phyloP scores from a whole-genome alignment of 352 stramenopile genomes.

The Phytophthora melonis region DNA sequence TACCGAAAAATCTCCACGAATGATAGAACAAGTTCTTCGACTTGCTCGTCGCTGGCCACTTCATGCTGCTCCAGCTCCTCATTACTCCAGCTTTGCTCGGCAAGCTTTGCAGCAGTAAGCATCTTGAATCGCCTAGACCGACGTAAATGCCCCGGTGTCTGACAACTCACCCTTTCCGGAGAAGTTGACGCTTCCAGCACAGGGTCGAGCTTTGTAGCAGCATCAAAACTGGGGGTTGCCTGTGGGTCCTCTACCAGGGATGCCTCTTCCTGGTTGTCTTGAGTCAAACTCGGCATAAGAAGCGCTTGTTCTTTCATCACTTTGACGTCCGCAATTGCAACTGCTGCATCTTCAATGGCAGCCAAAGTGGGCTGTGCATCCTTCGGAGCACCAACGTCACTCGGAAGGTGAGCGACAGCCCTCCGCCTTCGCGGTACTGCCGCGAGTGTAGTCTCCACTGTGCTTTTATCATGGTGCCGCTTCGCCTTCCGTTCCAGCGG shows the following conservation, averaged over 20 bases:
- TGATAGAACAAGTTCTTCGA: constrained; percentile 17
- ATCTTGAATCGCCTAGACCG: constrained; percentile 25
- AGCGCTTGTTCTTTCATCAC: neutral
- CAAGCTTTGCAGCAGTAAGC: constrained; percentile 12
- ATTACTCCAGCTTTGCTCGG: constrained; percentile 19
- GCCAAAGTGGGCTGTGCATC: neutral
- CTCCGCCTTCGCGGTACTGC: neutral
- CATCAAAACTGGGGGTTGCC: neutral
- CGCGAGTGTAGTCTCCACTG: neutral
- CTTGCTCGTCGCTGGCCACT: constrained; percentile 10
- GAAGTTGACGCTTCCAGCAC: neutral
- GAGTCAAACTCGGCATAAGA: neutral
- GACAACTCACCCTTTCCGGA: constrained; percentile 4
- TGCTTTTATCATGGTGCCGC: neutral
- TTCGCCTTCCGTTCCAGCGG: neutral
- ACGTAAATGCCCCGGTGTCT: constrained; percentile 13
- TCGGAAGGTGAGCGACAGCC: neutral
- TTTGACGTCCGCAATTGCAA: neutral
- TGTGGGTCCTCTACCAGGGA: neutral
- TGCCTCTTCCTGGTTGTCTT: neutral
- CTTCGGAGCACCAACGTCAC: neutral
- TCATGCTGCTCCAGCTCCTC: constrained; percentile 14
- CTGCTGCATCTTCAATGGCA: neutral
- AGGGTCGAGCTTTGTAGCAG: neutral
- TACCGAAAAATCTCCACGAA: constrained; percentile 22